These are phyloP conservation scores for Mortierella antarctica DNA, from an alignment of 192 early-diverging fungal genomes.

Conservation along the genomic window DNA sequence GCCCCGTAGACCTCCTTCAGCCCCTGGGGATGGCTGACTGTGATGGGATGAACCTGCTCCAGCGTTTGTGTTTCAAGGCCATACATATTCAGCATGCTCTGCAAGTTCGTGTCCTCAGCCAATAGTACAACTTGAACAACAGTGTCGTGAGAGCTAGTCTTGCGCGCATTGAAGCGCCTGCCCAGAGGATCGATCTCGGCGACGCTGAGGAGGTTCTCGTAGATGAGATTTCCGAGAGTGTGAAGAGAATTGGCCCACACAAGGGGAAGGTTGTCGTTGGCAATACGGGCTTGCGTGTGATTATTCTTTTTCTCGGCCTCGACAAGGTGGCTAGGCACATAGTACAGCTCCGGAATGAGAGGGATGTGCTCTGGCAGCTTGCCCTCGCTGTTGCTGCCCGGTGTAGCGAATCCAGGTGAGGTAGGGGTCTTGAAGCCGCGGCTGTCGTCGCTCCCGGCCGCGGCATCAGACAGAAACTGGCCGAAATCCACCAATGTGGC, in stretches of 20 bases:
- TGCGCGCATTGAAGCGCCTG: slow-evolving; percentile 69
- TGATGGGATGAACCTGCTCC: slow-evolving; percentile 73
- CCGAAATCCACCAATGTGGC: slow-evolving; percentile 62
- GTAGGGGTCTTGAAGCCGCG: slow-evolving; percentile 45
- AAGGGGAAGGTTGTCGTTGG: slow-evolving; percentile 88
- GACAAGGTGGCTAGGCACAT: slow-evolving; percentile 79
- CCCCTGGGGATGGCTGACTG: slow-evolving; percentile 75
- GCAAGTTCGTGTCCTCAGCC: slow-evolving; percentile 77
- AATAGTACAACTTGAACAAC: slow-evolving; percentile 85
- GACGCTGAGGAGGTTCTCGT: slow-evolving; percentile 78
- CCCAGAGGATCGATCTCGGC: slow-evolving; percentile 90
- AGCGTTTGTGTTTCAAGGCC: slow-evolving; percentile 85
- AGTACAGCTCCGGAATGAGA: slow-evolving; percentile 81
- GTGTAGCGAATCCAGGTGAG: slow-evolving; percentile 42
- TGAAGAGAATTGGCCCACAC: slow-evolving; percentile 90
- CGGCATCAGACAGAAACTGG: slow-evolving; percentile 45
- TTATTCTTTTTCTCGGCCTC: slow-evolving; percentile 77
- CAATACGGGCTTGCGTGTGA: slow-evolving; percentile 74
- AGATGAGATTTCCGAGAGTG: slow-evolving; percentile 78
- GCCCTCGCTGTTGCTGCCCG: slow-evolving; percentile 17
- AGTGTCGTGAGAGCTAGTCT: slow-evolving; percentile 62
- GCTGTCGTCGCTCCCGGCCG: slow-evolving; percentile 42
- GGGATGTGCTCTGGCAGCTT: slow-evolving; percentile 57
- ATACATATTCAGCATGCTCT: slow-evolving; percentile 74
- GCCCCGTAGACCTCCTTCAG: slow-evolving; percentile 81